These are phyloP conservation scores for Fusarium hainanense DNA, from an alignment of 2,329 filamentous ascomycete species.

Conservation along the genomic window DNA sequence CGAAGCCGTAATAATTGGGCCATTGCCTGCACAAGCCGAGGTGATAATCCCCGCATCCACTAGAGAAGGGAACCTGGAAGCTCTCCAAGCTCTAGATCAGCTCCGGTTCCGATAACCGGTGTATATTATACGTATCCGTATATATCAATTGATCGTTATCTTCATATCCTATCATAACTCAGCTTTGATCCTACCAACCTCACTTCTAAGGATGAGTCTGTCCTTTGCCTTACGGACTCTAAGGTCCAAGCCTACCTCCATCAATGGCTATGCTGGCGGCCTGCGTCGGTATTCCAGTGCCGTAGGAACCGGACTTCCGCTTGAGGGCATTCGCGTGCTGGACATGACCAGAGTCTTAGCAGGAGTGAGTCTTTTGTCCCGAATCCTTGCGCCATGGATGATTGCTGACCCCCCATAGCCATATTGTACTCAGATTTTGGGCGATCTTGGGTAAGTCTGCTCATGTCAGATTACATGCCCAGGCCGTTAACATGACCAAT, in stretches of 20 bases:
- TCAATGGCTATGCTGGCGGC: slow-evolving; percentile 32
- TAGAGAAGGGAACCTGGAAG: not conserved
- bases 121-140: slow-evolving; percentile 3
- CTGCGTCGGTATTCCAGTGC: slow-evolving; percentile 49
- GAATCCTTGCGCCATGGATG: not conserved
- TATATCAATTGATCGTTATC: not conserved
- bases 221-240: slow-evolving; percentile 34
- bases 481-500: slow-evolving; percentile 18
- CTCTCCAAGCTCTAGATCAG: slow-evolving; percentile 21
- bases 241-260: slow-evolving; percentile 21
- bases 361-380: slow-evolving; percentile 72
- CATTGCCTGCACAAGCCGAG: slow-evolving; percentile 24
- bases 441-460: slow-evolving; percentile 84
- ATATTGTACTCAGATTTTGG: slow-evolving; percentile 96
- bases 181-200: not conserved
- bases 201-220: slow-evolving; percentile 30
- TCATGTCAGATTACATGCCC: slow-evolving; percentile 1
- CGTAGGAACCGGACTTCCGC: slow-evolving; percentile 62
- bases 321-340: slow-evolving; percentile 87
- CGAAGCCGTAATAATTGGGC: slow-evolving; percentile 25
- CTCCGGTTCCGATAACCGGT: slow-evolving; percentile 32
- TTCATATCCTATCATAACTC: not conserved
- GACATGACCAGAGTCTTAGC: slow-evolving; percentile 98
- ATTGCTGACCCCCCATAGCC: slow-evolving; percentile 66
- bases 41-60: slow-evolving; percentile 15